Percentiles rank a stretch among this genome's conserved stretches.
Conservation (phyloP, 2,329 filamentous ascomycete genomes). For the Neonectria magnoliae region DNA sequence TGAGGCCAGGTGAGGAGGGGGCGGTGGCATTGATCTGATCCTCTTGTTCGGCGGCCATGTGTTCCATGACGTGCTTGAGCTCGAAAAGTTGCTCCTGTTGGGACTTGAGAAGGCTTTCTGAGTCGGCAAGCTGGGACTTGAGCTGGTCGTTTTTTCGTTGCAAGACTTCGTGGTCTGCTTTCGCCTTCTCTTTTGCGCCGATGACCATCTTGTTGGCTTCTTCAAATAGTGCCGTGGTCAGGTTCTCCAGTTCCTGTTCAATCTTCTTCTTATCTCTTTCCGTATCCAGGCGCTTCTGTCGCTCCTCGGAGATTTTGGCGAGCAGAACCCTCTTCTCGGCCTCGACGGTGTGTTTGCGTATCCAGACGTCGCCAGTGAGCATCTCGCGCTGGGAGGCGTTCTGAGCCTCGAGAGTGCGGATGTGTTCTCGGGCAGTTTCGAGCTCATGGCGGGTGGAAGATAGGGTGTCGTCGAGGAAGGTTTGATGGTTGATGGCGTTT, state of each 20-base stretch:
- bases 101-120: constrained; percentile 83
- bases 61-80: constrained; percentile 91
- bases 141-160: constrained; percentile 90
- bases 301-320: constrained; percentile 71
- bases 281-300: constrained; percentile 68
- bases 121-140: constrained; percentile 84
- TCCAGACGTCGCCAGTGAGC: constrained; percentile 77
- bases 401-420: constrained; percentile 72
- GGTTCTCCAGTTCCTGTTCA: constrained; percentile 88
- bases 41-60: constrained; percentile 78
- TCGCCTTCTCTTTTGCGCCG: constrained; percentile 84
- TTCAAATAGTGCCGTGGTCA: constrained; percentile 95
- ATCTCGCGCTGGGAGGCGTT: constrained; percentile 77
- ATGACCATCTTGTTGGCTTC: constrained; percentile 99
- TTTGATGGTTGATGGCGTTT: constrained; percentile 97
- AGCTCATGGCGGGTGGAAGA: constrained; percentile 85
- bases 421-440: constrained; percentile 73
- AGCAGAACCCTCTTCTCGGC: constrained; percentile 71
- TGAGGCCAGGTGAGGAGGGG: constrained; percentile 82
- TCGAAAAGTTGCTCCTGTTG: constrained; percentile 94
- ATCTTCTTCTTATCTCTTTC: constrained; percentile 88
- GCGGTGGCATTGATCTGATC: constrained; percentile 77
- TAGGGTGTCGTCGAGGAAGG: constrained; percentile 87
- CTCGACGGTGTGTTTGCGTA: constrained; percentile 80
- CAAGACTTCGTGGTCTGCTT: constrained; percentile 81